Base-by-base conservation (phyloP, 106 monocot genomes). In the Hemerocallis citrina region DNA sequence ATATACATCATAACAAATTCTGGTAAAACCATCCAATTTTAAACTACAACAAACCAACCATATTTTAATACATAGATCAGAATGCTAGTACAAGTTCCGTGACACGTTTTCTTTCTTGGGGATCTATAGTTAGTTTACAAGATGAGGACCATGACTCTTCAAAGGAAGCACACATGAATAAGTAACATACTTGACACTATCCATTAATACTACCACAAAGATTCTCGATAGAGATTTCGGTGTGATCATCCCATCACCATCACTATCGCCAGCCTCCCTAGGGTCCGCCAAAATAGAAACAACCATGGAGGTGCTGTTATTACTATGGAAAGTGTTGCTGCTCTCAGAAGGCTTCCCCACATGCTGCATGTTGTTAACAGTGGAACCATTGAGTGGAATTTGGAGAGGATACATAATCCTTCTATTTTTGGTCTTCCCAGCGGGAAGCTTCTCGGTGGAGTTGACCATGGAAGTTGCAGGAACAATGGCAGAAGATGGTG, bases 221-320 rank as follows among this genome's bases (percentile, higher is more conserved):
- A 94, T 74, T 0, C 85, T 61, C 3, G 94, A 78, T 5, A 86
- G 57, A 6, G 89, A 76, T 32, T 83, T 82, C 0, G 89, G 63
- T 2, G 75, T 55, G 20, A 85, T 56, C 72, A 77, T 72, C 15
- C 60, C 78, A 28, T 85, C 90, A 2, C 44, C 62, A 14, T 79
- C 85, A 3, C 64, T 69, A 57, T 85, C 79, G 8, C 75, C 82
- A 42, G 64, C 81, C 15, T 98, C 96, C 31, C 91, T 75, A 0
- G 96, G 96, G 67, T 98, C 96, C 13, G 73, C 79, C 19, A 98
- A 57, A 47, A 98, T 65, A 28, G 87, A 91, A 27, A 98, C 96
- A 1, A 98, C 77, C 66, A 98, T 70, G 3, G 79, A 66, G 1
- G 79, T 52, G 1, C 48, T 48, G 38, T 77, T 77, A 20, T 66